phyloP scores from a whole-genome alignment of 495 filamentous ascomycete species.

The Talaromyces ruber region DNA sequence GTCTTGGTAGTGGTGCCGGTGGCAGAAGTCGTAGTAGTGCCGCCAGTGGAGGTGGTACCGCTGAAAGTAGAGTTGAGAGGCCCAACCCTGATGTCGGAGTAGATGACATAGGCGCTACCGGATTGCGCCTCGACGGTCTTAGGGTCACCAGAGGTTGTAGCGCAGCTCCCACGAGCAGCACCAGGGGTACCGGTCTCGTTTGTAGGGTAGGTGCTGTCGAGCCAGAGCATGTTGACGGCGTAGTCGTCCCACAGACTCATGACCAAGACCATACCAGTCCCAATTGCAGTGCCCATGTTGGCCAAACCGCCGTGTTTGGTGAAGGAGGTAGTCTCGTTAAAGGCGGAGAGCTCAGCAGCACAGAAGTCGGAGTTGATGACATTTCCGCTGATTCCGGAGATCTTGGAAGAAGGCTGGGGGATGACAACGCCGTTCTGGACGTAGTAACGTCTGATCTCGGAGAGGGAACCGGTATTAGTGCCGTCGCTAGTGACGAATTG shows the following conservation, averaged over 20 bases:
- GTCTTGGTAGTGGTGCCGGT: conserved; percentile 1
- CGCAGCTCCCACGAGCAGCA: conserved; percentile 61
- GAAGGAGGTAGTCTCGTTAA: conserved; percentile 55
- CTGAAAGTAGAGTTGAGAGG: conserved; percentile 56
- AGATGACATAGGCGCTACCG: conserved; percentile 51
- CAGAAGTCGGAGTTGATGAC: conserved; percentile 56
- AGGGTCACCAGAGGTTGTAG: conserved; percentile 51
- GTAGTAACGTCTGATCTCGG: conserved; percentile 63
- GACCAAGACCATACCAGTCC: conserved; percentile 61
- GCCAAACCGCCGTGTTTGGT: conserved; percentile 48
- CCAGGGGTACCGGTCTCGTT: conserved; percentile 49
- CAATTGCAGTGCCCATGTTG: conserved; percentile 48
- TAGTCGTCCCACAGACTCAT: conserved; percentile 77
- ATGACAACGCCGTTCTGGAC: conserved; percentile 60
- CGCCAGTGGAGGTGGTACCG: neutral
- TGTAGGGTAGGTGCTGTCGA: conserved; percentile 67
- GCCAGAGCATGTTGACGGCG: conserved; percentile 72
- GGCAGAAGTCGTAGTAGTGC: neutral
- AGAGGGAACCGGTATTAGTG: conserved; percentile 44
- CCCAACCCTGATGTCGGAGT: conserved; percentile 62
- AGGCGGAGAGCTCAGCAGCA: conserved; percentile 46
- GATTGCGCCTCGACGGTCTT: conserved; percentile 45
- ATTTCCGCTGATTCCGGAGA: conserved; percentile 44
- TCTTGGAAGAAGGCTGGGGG: conserved; percentile 44
- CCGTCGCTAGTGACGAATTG: conserved; percentile 56